Conservation (phyloP, 495 filamentous ascomycete genomes). For the Trichocladium uniseriatum region DNA sequence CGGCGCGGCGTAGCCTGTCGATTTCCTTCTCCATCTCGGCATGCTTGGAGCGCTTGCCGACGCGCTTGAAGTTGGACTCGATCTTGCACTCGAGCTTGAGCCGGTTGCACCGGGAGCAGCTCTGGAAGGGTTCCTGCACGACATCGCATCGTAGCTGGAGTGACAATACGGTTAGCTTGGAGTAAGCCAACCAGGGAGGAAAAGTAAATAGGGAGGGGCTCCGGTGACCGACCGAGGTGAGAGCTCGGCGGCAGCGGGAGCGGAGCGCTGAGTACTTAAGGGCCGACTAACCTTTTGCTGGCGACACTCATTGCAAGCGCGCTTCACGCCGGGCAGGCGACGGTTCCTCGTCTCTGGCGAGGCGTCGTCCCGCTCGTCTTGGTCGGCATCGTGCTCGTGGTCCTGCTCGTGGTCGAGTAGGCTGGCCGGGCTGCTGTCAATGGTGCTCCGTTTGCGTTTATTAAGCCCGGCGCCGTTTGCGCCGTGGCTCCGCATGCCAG, state of each 20-base stretch:
- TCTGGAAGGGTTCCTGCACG: constrained; percentile 69
- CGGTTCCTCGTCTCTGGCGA: constrained; percentile 27
- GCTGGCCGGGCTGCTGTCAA: constrained; percentile 63
- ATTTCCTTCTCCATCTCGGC: constrained; percentile 90
- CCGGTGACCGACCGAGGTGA: neutral
- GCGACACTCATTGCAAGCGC: constrained; percentile 89
- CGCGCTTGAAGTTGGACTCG: constrained; percentile 86
- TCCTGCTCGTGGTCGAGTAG: constrained; percentile 55
- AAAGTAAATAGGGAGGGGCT: neutral
- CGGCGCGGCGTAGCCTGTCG: constrained; percentile 42
- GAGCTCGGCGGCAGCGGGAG: neutral
- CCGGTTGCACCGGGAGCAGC: constrained; percentile 76
- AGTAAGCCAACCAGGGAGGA: neutral
- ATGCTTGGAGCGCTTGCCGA: constrained; percentile 83
- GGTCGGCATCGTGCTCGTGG: constrained; percentile 46
- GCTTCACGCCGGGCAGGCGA: constrained; percentile 58
- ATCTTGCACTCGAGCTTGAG: constrained; percentile 84
- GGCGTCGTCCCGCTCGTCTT: constrained; percentile 50
- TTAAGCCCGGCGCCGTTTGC: constrained; percentile 25
- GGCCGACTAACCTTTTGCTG: constrained; percentile 71
- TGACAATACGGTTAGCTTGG: constrained; percentile 4
- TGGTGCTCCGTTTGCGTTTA: constrained; percentile 41
- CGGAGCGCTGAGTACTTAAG: neutral
- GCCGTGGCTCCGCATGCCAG: constrained; percentile 35
- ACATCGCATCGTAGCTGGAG: constrained; percentile 76